Evolutionary conservation across 768 basidiomycete genomes (phyloP).

Genomic region (Mycena venus): DNA sequence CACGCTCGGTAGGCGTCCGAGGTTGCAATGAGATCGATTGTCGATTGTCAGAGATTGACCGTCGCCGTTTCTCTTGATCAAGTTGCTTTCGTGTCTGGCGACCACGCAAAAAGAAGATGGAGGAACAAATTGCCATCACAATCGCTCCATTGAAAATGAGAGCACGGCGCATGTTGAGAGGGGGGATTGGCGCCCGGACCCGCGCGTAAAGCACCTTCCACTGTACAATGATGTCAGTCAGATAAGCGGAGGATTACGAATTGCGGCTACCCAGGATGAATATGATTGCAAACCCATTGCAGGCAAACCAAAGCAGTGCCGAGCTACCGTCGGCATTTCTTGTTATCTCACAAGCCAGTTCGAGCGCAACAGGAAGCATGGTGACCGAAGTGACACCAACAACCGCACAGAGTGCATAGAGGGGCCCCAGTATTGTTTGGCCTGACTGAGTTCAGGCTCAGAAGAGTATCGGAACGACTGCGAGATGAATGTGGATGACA

Average conservation of each 20-base stretch:
- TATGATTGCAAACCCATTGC: constrained; percentile 74
- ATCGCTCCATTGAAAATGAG: constrained; percentile 76
- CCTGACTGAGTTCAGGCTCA: constrained; percentile 59
- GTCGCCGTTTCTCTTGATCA: constrained; percentile 66
- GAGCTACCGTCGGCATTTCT: constrained; percentile 84
- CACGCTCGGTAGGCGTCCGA: background rate
- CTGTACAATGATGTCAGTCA: constrained; percentile 49
- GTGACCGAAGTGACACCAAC: constrained; percentile 76
- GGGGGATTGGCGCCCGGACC: constrained; percentile 71
- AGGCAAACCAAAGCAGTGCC: constrained; percentile 80
- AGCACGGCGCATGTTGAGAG: constrained; percentile 78
- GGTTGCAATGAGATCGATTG: constrained; percentile 26
- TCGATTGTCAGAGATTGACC: constrained; percentile 11
- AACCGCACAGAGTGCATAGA: constrained; percentile 78
- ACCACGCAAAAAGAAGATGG: constrained; percentile 69
- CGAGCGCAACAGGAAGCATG: constrained; percentile 82
- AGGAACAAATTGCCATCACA: constrained; percentile 52
- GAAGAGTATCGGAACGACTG: background rate
- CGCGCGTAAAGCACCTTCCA: constrained; percentile 77
- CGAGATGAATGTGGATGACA: constrained; percentile 33
- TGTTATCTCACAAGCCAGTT: constrained; percentile 85
- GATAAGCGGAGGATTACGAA: background rate
- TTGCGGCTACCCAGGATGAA: constrained; percentile 40
- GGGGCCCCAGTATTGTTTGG: constrained; percentile 68
- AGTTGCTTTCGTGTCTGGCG: constrained; percentile 71